Evolutionary conservation across 495 filamentous ascomycete genomes (phyloP), one percentile per base, ranked within the genome.

Genomic region (Penicillium malachiteum): DNA sequence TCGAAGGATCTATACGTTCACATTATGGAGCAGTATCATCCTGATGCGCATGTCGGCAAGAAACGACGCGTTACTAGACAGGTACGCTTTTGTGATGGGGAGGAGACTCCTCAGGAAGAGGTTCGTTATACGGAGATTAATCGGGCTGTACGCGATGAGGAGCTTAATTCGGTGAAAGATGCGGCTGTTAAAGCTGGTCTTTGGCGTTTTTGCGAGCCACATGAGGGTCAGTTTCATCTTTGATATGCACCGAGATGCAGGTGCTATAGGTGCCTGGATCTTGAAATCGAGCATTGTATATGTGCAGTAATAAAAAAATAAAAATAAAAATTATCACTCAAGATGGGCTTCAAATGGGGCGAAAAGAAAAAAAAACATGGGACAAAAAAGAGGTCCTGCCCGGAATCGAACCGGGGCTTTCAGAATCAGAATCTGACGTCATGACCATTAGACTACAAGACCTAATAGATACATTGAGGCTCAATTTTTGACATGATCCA

Each of bases 21-120:
- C 63, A 81, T 88, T 55, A 87, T 87, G 88, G 87, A 91, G 73
- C 88, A 91, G 71, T 92, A 91, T 65, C 81, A 82, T 54, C 87
- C 87, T 0, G 81, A 84, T 63, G 87, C 88, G 10, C 82, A 92
- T 76, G 87, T 91, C 3, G 89, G 89, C 26, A 89, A 86, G 72
- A 72, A 76, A 43, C 81, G 69, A 45, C 76, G 78, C 47, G 59
- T 57, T 2, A 58, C 58, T 13, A 40, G 46, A 9, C 57, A 54
- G 41, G 42, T 49, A 39, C 50, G 58, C 1, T 18, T 50, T 26
- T 26, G 2, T 4, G 58, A 17, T 48, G 37, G 60, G 47, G 11
- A 33, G 18, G 48, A 21, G 16, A 32, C 2, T 12, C 13, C 31
- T 1, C 41, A 44, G 12, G 74, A 70, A n/a, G 76, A 81, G 50